These are phyloP conservation scores for Fusarium paranaense DNA, from an alignment of 2,329 filamentous ascomycete genomes.

Conservation along the genomic window DNA sequence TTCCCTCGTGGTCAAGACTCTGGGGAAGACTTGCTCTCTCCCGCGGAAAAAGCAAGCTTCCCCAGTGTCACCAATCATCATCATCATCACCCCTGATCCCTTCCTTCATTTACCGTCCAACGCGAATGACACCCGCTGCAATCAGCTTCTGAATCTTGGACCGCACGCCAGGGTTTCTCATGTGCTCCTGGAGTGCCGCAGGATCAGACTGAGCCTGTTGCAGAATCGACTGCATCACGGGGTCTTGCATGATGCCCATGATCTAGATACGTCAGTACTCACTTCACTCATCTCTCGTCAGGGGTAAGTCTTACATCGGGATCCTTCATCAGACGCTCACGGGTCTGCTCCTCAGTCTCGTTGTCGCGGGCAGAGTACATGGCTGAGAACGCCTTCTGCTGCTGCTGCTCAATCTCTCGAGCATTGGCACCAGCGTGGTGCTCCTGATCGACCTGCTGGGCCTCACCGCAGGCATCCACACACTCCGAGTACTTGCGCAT, in stretches of 20 bases:
- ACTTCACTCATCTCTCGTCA: not conserved
- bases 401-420: conserved; percentile 92
- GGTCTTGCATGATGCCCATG: conserved; percentile 91
- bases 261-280: conserved; percentile 65
- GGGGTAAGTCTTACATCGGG: conserved; percentile 77
- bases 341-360: conserved; percentile 95
- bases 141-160: conserved; percentile 95
- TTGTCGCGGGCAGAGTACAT: conserved; percentile 93
- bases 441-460: conserved; percentile 79
- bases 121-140: conserved; percentile 89
- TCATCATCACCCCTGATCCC: conserved; percentile 8
- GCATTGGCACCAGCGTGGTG: conserved; percentile 79
- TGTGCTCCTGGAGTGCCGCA: conserved; percentile 93
- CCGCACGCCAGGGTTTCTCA: conserved; percentile 89
- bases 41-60: conserved; percentile 25
- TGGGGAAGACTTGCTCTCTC: conserved; percentile 25
- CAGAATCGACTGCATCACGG: conserved; percentile 96
- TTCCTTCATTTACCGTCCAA: conserved; percentile 62
- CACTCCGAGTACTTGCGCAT: conserved; percentile 99
- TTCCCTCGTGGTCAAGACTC: conserved; percentile 18
- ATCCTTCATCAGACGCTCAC: conserved; percentile 88
- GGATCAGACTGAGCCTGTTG: conserved; percentile 97
- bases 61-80: conserved; percentile 17
- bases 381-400: conserved; percentile 89
- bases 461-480: conserved; percentile 88